Conservation (phyloP, 305 asterid genomes). For the Fraxinus sp. region DNA sequence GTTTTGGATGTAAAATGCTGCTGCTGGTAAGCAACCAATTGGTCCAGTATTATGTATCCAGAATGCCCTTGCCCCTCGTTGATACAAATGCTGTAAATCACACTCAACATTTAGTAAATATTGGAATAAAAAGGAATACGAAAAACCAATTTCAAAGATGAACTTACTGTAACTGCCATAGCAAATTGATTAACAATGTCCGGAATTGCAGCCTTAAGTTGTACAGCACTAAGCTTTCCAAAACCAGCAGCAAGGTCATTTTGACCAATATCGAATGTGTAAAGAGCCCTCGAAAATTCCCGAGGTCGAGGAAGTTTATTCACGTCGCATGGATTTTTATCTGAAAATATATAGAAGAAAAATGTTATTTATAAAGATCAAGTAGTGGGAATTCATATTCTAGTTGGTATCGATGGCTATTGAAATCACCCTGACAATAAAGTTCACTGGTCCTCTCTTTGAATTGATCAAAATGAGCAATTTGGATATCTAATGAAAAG, state of each 20-base stretch:
- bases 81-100: conserved; percentile 36
- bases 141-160: background rate
- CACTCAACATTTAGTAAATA: background rate
- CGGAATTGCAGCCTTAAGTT: conserved; percentile 34
- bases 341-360: conserved; percentile 21
- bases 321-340: conserved; percentile 9
- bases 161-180: conserved; percentile 34
- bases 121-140: background rate
- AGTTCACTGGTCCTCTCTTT: conserved; percentile 40
- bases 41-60: conserved; percentile 78
- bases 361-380: background rate
- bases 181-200: conserved; percentile 39
- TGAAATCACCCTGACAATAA: conserved; percentile 33
- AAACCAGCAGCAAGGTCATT: conserved; percentile 40
- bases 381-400: background rate
- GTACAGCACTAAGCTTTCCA: conserved; percentile 29
- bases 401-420: background rate
- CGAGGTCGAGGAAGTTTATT: conserved; percentile 35
- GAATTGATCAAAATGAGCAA: conserved; percentile 41
- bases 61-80: conserved; percentile 46
- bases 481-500: conserved; percentile 51
- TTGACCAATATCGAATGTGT: conserved; percentile 50
- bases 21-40: conserved; percentile 55
- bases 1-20: conserved; percentile 20
- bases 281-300: conserved; percentile 45